A percentile compares a stretch with the other conserved stretches of the same genome.
These are phyloP conservation scores for Biscutella laevigata DNA, from an alignment of 441 rosid genomes.

Conservation along the genomic window DNA sequence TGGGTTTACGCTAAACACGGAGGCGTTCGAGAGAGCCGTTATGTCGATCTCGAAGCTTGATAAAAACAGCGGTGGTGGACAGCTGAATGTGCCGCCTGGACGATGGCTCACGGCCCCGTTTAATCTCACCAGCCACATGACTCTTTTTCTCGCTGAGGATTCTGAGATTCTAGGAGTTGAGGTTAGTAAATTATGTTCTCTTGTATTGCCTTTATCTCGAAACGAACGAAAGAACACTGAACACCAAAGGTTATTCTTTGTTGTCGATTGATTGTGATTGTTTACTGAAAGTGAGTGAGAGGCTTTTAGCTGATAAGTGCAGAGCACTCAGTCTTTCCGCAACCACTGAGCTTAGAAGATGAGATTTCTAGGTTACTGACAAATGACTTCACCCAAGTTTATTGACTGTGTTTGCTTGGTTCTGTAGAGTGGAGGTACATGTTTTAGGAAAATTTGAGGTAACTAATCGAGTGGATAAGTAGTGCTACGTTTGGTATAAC, in stretches of 20 bases:
- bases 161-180: constrained; percentile 72
- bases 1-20: constrained; percentile 68
- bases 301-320: background rate
- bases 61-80: constrained; percentile 70
- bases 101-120: constrained; percentile 94
- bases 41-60: constrained; percentile 63
- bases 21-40: constrained; percentile 83
- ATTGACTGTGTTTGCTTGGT: background rate
- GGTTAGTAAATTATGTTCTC: constrained; percentile 32
- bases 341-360: background rate
- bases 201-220: background rate
- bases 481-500: background rate
- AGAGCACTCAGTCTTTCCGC: background rate
- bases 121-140: constrained; percentile 89
- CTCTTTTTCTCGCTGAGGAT: constrained; percentile 79
- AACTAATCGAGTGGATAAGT: background rate
- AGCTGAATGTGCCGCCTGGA: constrained; percentile 86
- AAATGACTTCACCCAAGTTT: background rate
- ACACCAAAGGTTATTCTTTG: background rate
- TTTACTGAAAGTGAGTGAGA: background rate
- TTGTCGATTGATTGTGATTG: background rate
- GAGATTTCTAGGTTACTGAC: background rate
- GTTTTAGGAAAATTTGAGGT: background rate
- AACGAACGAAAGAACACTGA: background rate
- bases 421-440: background rate